Evolutionary conservation across 2,329 filamentous ascomycete species (phyloP), one percentile per base, ranked within the genome.

Genomic region (Exophiala xenobiotica): DNA sequence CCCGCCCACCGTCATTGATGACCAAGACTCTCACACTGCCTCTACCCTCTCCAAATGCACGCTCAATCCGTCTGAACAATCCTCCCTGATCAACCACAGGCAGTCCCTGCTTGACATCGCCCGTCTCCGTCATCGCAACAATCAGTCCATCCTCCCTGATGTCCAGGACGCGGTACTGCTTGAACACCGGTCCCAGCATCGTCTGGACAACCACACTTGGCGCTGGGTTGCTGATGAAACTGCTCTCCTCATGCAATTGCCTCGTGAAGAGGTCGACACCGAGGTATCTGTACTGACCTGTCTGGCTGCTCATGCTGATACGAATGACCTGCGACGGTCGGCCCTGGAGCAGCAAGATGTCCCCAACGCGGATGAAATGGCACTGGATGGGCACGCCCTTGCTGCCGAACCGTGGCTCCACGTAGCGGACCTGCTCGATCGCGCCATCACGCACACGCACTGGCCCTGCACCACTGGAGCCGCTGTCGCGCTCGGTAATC

Each of bases 191-290:
- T 66, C 92, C 93, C 63, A 95, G 88, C 90, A 99, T 97, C 79
- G 92, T 97, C 87, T 99, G 93, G 68, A 99, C 92, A 60, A 97
- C 85, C 56, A 99, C 93, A 65, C 89, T 96, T 65, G 92, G 92
- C 63, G 88, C 89, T 61, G 93, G 93, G 87, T 95, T 95, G 77
- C 89, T 91, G 78, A 97, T 85, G 78, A 96, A 96, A 67, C 87
- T 92, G 51, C 90, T 96, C 86, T 99, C 93, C 80, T 99, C 93
- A 70, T 97, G 90, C 63, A 99, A 84, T 80, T 97, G 90, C 83
- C 96, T 95, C 82, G 91, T 96, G 89, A 99, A 99, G 69, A 99
- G 88, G 76, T 99, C 93, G 64, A 99, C 93, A 83, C 93, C 93
- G 60, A 99, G 88, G 84, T 97, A 99, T 72, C 93, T 89, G 86